Evolutionary conservation across 2,329 filamentous ascomycete genomes (phyloP).

Genomic region (Pestalotiopsis sp.): DNA sequence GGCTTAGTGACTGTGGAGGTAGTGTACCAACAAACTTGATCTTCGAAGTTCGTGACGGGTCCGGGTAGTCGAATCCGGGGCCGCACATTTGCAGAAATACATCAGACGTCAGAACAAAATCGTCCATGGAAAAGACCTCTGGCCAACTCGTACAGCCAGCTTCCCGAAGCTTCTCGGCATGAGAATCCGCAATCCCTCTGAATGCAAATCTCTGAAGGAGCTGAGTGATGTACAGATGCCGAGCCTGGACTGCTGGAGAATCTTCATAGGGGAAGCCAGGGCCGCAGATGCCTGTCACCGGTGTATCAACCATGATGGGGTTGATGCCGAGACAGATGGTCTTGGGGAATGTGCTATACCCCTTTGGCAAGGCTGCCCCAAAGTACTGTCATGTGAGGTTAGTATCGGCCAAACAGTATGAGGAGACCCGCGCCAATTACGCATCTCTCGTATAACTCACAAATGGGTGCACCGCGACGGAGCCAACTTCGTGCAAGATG

Average conservation of each 20-base stretch:
- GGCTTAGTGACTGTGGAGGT: slow-evolving; percentile 30
- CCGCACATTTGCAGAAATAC: slow-evolving; percentile 36
- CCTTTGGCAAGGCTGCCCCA: slow-evolving; percentile 37
- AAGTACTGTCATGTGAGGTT: slow-evolving; percentile 13
- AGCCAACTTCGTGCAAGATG: slow-evolving; percentile 42
- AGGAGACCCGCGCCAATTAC: neutral
- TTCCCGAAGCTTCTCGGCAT: neutral
- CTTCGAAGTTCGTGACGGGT: slow-evolving; percentile 35
- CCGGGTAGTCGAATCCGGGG: slow-evolving; percentile 35
- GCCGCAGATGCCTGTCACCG: slow-evolving; percentile 41
- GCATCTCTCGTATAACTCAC: slow-evolving; percentile 7
- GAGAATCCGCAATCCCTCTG: slow-evolving; percentile 9
- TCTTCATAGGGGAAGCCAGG: slow-evolving; percentile 40
- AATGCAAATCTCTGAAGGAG: slow-evolving; percentile 16
- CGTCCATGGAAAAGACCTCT: slow-evolving; percentile 25
- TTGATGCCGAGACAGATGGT: slow-evolving; percentile 42
- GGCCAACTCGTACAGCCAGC: slow-evolving; percentile 7
- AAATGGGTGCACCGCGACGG: slow-evolving; percentile 40
- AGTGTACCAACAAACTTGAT: slow-evolving; percentile 47
- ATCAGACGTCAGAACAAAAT: slow-evolving; percentile 32
- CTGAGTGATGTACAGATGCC: slow-evolving; percentile 32
- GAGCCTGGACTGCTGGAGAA: slow-evolving; percentile 35
- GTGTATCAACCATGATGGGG: slow-evolving; percentile 37
- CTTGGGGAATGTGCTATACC: slow-evolving; percentile 35
- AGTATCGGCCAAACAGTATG: neutral